phyloP scores from a whole-genome alignment of 345 rosid genomes.

The Aquilaria sinensis region DNA sequence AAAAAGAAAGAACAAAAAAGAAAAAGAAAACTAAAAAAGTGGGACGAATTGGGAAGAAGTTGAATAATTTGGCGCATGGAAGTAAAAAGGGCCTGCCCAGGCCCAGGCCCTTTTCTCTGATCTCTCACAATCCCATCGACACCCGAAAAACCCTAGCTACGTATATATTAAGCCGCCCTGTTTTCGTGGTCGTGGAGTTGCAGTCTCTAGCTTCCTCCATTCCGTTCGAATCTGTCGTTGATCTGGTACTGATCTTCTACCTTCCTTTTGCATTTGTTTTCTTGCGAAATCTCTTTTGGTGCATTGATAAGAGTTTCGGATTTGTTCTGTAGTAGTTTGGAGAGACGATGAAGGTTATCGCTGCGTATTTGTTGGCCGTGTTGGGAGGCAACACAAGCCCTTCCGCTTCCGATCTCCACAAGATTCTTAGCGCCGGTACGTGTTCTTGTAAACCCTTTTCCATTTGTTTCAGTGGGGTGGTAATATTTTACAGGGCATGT shows the following conservation, averaged over 20 bases:
- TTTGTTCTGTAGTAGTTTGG: neutral
- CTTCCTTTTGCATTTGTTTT: neutral
- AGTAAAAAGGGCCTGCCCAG: too few relatives aligned
- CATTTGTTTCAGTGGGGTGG: neutral
- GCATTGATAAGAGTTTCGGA: neutral
- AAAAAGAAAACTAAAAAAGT: too few relatives aligned
- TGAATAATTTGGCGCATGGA: neutral
- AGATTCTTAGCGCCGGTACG: constrained; percentile 40
- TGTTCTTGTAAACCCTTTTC: neutral
- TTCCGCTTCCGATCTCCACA: constrained; percentile 35
- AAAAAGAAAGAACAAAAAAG: too few relatives aligned
- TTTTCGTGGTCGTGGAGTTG: neutral
- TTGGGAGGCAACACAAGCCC: constrained; percentile 50
- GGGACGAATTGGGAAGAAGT: neutral
- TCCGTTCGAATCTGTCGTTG: neutral
- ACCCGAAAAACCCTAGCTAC: constrained; percentile 5
- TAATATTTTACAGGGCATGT: too few relatives aligned
- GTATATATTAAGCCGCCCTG: neutral
- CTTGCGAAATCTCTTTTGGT: neutral
- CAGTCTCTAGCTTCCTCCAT: neutral
- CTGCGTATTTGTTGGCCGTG: constrained; percentile 53
- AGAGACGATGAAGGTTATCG: constrained; percentile 39
- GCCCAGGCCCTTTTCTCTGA: neutral
- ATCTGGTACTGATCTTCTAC: neutral
- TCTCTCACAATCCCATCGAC: neutral